Percentiles rank a stretch among this genome's conserved stretches.
phyloP scores from a whole-genome alignment of 2,329 filamentous ascomycete species.

The Ploettnerulaceae sp. region DNA sequence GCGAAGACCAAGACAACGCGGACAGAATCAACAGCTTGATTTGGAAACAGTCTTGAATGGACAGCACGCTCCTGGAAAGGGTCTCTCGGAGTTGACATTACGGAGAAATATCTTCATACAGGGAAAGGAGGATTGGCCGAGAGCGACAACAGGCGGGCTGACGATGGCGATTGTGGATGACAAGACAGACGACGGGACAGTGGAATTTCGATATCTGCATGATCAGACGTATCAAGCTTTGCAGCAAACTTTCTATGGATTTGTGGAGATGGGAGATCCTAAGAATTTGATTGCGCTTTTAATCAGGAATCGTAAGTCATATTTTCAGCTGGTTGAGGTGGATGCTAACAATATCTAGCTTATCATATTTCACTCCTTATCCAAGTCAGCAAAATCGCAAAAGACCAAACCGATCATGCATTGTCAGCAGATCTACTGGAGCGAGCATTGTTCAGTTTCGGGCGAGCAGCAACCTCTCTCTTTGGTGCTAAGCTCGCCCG shows the following conservation, averaged over 20 bases:
- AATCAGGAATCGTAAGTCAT: slow-evolving; percentile 52
- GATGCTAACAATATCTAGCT: slow-evolving; percentile 41
- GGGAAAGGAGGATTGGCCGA: slow-evolving; percentile 68
- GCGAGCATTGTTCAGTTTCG: slow-evolving; percentile 87
- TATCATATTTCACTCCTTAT: slow-evolving; percentile 94
- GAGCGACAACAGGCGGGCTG: slow-evolving; percentile 68
- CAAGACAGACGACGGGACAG: slow-evolving; percentile 47
- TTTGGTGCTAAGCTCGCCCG: slow-evolving; percentile 72
- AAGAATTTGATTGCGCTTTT: slow-evolving; percentile 76
- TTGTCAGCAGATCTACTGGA: slow-evolving; percentile 84
- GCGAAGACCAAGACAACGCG: slow-evolving; percentile 38
- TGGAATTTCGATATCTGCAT: slow-evolving; percentile 75
- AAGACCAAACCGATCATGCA: slow-evolving; percentile 84
- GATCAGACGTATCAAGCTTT: slow-evolving; percentile 67
- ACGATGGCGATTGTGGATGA: slow-evolving; percentile 64
- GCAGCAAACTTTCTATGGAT: slow-evolving; percentile 70
- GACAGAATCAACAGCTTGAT: slow-evolving; percentile 40
- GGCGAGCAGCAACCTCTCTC: slow-evolving; percentile 77
- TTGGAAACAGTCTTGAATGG: slow-evolving; percentile 35
- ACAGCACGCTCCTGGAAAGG: slow-evolving; percentile 47
- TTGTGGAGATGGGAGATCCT: slow-evolving; percentile 80
- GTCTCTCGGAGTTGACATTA: slow-evolving; percentile 52
- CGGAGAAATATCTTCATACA: slow-evolving; percentile 65
- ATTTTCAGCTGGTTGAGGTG: background rate
- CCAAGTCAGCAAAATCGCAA: slow-evolving; percentile 86